Evolutionary conservation across 2,329 filamentous ascomycete species (phyloP), one percentile per base, ranked within the genome.

Genomic region (Colletotrichum scovillei): DNA sequence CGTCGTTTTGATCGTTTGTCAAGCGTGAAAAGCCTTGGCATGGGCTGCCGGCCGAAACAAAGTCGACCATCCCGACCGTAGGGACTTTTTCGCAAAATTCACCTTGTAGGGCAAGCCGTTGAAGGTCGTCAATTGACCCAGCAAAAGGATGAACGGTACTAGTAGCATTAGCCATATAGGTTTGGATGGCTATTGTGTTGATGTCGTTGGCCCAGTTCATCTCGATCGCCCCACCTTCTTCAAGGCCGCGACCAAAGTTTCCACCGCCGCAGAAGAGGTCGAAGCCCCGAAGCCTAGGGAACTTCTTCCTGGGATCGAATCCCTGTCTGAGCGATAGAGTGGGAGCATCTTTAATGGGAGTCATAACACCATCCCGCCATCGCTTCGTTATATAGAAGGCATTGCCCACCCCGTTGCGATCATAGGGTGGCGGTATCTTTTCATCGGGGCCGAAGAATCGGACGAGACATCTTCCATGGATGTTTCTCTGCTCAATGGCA

Each of bases 261-360:
- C 94, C 94, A 22, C 92, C 92, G 0, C 94, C 94, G 76, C 92
- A 94, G 77, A 94, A 97, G 0, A 97, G 83, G 75, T 95, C 93
- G 4, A 96, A 82, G 0, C 92, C 92, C 5, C 83, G 84, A 9
- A 94, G 84, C 71, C 85, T 86, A 22, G 78, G 74, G 5, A 76
- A 69, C 5, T 72, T 38, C 1, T 73, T 75, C 0, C 68, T 62
- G 0, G 89, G 88, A 74, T 92, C 83, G 55, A 89, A 89, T 0
- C 91, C 91, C 80, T 93, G 88, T 0, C 82, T 85, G 2, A 92
- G 75, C 1, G 53, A 22, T 8, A 58, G n/a, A n/a, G n/a, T 30
- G 1, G 26, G 11, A 0, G n/a, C 57, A 4, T 77, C 76, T 1
- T 79, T 68, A 0, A 68, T 62, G 30, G 79, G 56, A 1, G 81